Base-by-base conservation (phyloP, 2,329 filamentous ascomycete genomes). In the Colletotrichum scovillei region DNA sequence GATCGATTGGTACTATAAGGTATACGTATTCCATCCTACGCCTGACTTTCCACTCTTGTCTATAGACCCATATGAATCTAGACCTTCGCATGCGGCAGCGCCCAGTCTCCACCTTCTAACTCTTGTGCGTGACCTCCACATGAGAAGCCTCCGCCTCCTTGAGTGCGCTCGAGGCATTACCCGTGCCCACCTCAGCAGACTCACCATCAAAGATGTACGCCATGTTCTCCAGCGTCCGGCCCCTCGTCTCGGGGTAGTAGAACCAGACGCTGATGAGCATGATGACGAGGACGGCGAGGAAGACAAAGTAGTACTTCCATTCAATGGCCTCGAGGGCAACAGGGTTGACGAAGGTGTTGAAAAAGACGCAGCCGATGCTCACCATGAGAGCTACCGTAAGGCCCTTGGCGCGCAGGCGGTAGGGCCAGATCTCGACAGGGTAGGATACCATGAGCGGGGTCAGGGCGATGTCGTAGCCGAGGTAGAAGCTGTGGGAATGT, bases 211-310 rank as follows among this genome's bases (percentile, higher is more conserved):
- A 65, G 1, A 72, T 2, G 5, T 19, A 59, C 2, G 60, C 66
- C 9, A 69, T 67, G n/a, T 75, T 75, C 56, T 75, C 75, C 26
- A 71, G 73, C 0, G 76, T 76, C 8, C 74, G 70, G 5, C 74
- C 73, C 0, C 65, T 26, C 0, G 74, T 76, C 56, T 77, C 73
- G 4, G 75, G 73, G 49, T 72, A 72, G 5, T 38, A 24, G 32
- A 73, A 73, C 53, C 57, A 77, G 14, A 69, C 49, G 3, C 58
- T 60, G 5, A 65, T 42, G 6, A 69, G 30, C 60, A 73, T 69
- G 26, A 49, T 64, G 63, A 96, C 92, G 90, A 82, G 76, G 26
- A 63, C 67, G 46, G 84, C 79, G 75, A 86, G 83, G 60, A 85
- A 83, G 2, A 79, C 78, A 7, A 86, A 83, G 74, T 86, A 86